Evolutionary conservation across 345 rosid genomes (phyloP).

Genomic region (Populus simonii): DNA sequence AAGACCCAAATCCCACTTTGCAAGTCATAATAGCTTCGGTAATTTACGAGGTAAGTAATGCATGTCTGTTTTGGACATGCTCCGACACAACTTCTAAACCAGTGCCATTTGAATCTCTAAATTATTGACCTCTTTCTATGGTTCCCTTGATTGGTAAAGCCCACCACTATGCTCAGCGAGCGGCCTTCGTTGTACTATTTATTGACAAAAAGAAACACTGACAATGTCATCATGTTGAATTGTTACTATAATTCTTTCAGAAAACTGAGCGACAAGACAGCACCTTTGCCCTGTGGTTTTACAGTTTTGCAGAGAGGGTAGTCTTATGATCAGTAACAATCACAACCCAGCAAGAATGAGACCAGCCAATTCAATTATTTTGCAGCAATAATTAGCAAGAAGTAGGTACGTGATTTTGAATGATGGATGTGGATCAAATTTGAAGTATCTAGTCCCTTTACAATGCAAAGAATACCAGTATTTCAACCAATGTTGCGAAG

Average conservation of each 20-base stretch:
- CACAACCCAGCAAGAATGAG: neutral
- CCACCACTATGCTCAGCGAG: neutral
- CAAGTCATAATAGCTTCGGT: neutral
- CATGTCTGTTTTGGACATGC: too few species aligned
- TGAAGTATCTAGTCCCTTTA: neutral
- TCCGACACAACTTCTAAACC: neutral
- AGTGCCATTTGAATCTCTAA: neutral
- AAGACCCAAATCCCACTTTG: neutral
- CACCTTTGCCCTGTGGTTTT: neutral
- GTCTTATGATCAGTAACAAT: neutral
- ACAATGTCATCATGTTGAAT: neutral
- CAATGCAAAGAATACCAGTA: neutral
- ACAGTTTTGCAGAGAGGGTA: slow-evolving; percentile 9
- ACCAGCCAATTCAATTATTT: slow-evolving; percentile 21
- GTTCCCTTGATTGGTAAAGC: neutral
- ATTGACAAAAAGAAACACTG: neutral
- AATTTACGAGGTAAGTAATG: neutral
- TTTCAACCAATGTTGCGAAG: neutral
- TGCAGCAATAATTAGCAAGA: slow-evolving; percentile 13
- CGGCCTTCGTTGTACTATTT: neutral
- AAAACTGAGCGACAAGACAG: neutral
- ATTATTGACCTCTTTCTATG: neutral
- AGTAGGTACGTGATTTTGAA: slow-evolving; percentile 21
- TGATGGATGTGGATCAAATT: neutral
- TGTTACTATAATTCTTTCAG: neutral